These are phyloP conservation scores for Pleomassaria siparia DNA, from an alignment of 2,329 filamentous ascomycete genomes.

Conservation along the genomic window DNA sequence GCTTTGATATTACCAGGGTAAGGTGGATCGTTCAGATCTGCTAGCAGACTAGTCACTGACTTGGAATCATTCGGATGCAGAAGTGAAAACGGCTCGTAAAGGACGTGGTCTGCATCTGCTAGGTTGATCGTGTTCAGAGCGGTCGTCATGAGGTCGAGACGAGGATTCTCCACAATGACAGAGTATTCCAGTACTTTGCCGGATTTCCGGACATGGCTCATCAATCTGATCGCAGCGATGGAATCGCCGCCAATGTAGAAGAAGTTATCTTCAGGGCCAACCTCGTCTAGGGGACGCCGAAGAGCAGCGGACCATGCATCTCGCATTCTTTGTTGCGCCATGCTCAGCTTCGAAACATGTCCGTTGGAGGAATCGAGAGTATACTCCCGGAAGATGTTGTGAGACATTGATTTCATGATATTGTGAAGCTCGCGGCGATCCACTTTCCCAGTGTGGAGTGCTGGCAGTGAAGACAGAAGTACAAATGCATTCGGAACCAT, in stretches of 20 bases:
- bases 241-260: slow-evolving; percentile 44
- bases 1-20: slow-evolving; percentile 12
- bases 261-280: slow-evolving; percentile 42
- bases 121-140: no score
- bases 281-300: not conserved
- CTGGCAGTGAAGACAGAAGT: slow-evolving; percentile 25
- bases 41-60: slow-evolving; percentile 9
- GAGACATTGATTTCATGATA: slow-evolving; percentile 14
- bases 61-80: no score
- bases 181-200: slow-evolving; percentile 9
- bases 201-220: slow-evolving; percentile 27
- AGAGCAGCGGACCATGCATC: slow-evolving; percentile 5
- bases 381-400: slow-evolving; percentile 9
- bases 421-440: slow-evolving; percentile 27
- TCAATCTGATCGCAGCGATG: slow-evolving; percentile 41
- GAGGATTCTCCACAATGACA: not conserved
- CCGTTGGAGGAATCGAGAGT: slow-evolving; percentile 6
- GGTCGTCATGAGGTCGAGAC: no score
- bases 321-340: slow-evolving; percentile 12
- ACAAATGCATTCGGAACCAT: slow-evolving; percentile 47
- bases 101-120: no score
- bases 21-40: slow-evolving; percentile 7
- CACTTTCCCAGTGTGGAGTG: slow-evolving; percentile 44
- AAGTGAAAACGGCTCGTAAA: no score
- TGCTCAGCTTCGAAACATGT: slow-evolving; percentile 9